These are phyloP conservation scores for Phytophthora litchii DNA, from an alignment of 352 stramenopile species.

Conservation along the genomic window DNA sequence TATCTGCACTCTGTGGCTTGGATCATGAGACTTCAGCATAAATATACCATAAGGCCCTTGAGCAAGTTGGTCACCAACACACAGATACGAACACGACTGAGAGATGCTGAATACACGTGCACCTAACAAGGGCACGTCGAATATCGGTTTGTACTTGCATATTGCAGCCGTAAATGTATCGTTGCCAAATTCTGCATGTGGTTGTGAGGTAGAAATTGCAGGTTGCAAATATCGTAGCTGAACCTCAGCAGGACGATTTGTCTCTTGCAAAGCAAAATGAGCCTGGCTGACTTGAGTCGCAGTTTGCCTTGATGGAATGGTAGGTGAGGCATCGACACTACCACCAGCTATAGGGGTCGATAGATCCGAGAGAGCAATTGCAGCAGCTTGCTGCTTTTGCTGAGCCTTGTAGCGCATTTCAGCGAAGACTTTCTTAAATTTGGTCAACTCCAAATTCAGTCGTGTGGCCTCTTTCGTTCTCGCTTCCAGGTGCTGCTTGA, in stretches of 20 bases:
- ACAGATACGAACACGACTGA: slow-evolving; percentile 51
- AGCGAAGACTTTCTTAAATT: slow-evolving; percentile 38
- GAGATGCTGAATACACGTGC: slow-evolving; percentile 66
- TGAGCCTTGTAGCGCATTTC: slow-evolving; percentile 33
- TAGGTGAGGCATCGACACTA: neutral
- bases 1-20: slow-evolving; percentile 36
- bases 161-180: slow-evolving; percentile 20
- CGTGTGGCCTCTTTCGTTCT: slow-evolving; percentile 25
- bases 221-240: neutral
- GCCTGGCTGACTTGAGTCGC: slow-evolving; percentile 1
- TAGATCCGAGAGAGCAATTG: neutral
- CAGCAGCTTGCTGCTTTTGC: slow-evolving; percentile 3
- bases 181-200: neutral
- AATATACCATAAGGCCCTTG: slow-evolving; percentile 42
- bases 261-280: neutral
- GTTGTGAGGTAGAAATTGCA: slow-evolving; percentile 3
- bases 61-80: slow-evolving; percentile 51
- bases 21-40: slow-evolving; percentile 49
- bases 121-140: slow-evolving; percentile 38
- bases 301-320: neutral
- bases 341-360: neutral
- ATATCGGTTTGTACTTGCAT: slow-evolving; percentile 51
- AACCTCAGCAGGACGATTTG: neutral
- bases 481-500: slow-evolving; percentile 48
- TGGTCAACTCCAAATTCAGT: slow-evolving; percentile 30